Evolutionary conservation across 1,139 yeast genomes (phyloP).

Genomic region (Nakaseomyces uthaithaninus): DNA sequence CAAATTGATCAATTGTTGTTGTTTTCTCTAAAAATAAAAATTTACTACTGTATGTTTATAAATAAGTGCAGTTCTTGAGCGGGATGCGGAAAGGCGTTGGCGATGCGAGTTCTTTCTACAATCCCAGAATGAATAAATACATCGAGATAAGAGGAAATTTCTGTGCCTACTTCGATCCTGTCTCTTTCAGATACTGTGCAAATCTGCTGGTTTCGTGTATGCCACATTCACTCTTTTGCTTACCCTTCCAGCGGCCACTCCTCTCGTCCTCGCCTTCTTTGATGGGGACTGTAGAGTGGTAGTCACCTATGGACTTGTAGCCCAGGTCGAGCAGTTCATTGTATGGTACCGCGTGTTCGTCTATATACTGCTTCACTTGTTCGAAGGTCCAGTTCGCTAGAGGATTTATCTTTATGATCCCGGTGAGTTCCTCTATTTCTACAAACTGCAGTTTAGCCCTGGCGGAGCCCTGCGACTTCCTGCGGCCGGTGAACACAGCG

Average conservation of each 20-base stretch:
- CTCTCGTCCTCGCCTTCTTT: constrained; percentile 90
- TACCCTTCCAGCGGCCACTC: constrained; percentile 94
- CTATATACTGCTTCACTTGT: constrained; percentile 63
- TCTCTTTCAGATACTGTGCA: constrained; percentile 43
- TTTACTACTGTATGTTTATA: too few relatives aligned
- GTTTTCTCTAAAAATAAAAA: too few relatives aligned
- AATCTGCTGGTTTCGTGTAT: constrained; percentile 76
- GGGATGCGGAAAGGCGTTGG: too few relatives aligned
- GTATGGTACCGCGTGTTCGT: constrained; percentile 68
- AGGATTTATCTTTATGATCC: constrained; percentile 81
- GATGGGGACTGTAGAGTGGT: constrained; percentile 90
- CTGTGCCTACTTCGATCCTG: too few relatives aligned
- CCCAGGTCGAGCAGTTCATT: constrained; percentile 79
- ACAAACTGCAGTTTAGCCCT: constrained; percentile 66
- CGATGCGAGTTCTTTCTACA: too few relatives aligned
- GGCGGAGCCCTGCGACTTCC: constrained; percentile 84
- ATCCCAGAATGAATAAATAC: too few relatives aligned
- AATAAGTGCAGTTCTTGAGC: too few relatives aligned
- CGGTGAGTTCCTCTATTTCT: constrained; percentile 62
- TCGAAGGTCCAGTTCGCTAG: constrained; percentile 74
- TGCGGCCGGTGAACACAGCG: constrained; percentile 88
- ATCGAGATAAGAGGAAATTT: too few relatives aligned
- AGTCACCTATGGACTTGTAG: constrained; percentile 88
- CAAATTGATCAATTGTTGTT: too few relatives aligned
- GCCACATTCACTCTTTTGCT: constrained; percentile 91